Base-by-base conservation (phyloP, 352 stramenopile genomes). In the Phytophthora cryptogea region DNA sequence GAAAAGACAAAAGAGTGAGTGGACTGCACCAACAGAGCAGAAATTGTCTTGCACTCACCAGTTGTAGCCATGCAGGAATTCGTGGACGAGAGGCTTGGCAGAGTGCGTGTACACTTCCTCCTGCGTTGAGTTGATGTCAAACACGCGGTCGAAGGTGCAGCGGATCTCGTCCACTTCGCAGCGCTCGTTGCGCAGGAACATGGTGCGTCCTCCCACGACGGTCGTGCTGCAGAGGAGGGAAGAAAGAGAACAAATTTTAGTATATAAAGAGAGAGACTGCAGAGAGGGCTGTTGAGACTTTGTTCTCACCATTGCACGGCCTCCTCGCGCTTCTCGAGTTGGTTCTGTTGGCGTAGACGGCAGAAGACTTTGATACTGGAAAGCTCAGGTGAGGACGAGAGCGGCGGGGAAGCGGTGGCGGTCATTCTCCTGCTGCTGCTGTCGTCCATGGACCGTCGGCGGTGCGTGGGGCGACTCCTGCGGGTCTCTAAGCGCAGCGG, bases 51-150 rank as follows among this genome's bases (percentile, higher is more conserved):
- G 13, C 14, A 40, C 63, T 26, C 66, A 89, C 79, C 80, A 92
- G 63, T 92, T 92, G 72, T 79, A 89, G 40, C 83, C 83, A 31
- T 88, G 66, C 8, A 92, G 76, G 33, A 86, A 87, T 4, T 89
- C 81, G 9, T 76, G 68, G 5, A 88, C 75, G 13, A 90, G 71
- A 14, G 76, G 74, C 60, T 88, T 85, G 23, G 81, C 81, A 10
- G 78, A 80, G 67, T 86, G 59, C 20, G 86, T 70, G 59, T 89
- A 93, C 3, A 93, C 80, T 20, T 93, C 75, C 35, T 78, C 54
- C 54, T 93, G 81, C 3, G 58, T 90, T 8, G 81, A 74, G 42
- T 83, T 27, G 44, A 67, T 49, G 43, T 80, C 66, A 54, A 93
- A 93, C 6, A 91, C 80, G 47, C 69, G 76, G 55, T 91, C 82